Conservation (phyloP, 225 moss, liverwort and hornwort species). For the Thuidium tamariscinum region DNA sequence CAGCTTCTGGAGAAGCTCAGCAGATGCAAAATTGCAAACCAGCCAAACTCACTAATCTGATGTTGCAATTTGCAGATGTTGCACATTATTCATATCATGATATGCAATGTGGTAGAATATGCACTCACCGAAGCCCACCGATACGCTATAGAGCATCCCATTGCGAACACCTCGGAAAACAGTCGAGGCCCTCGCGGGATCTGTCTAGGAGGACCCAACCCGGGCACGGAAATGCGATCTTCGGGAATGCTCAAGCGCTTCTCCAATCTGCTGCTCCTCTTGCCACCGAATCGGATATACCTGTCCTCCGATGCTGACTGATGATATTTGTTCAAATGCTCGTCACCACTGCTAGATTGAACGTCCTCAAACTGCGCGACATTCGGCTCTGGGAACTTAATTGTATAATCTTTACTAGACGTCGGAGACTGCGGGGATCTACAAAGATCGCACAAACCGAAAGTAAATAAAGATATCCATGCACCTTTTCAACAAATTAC, state of each 20-base stretch:
- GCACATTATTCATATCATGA: not conserved
- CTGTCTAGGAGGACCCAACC: not conserved
- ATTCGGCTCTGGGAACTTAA: not conserved
- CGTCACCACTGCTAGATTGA: not conserved
- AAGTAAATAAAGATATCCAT: not conserved
- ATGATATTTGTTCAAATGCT: not conserved
- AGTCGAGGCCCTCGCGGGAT: conserved; percentile 46
- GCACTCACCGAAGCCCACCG: conserved; percentile 65
- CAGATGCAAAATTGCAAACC: not conserved
- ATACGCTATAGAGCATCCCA: conserved; percentile 74
- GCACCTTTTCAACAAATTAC: not conserved
- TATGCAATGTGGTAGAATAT: not conserved
- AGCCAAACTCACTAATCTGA: not conserved
- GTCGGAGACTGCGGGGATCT: conserved; percentile 6
- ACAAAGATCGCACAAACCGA: not conserved
- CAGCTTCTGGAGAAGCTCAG: not conserved
- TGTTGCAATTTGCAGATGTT: not conserved
- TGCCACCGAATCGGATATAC: not conserved
- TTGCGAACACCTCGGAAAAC: conserved; percentile 72
- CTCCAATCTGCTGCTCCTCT: not conserved
- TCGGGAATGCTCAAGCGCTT: not conserved
- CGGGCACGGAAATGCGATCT: not conserved
- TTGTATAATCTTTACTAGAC: not conserved
- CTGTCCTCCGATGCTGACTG: not conserved
- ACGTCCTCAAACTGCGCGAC: not conserved